These are phyloP conservation scores for Taphrina pruni DNA, from an alignment of 1,139 yeast species.

Conservation along the genomic window DNA sequence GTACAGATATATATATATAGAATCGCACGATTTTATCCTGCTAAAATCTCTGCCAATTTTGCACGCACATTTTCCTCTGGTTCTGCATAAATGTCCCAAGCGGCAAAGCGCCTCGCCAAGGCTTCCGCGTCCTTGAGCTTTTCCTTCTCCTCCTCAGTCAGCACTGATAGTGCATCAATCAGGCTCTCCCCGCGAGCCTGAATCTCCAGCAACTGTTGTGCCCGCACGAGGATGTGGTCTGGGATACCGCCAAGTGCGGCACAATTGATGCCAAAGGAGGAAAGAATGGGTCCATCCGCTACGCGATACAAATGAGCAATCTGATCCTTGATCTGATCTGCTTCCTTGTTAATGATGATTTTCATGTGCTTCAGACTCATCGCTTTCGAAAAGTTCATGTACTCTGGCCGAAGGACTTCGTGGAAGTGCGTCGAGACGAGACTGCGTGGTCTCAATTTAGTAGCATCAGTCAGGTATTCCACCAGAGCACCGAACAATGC, in stretches of 20 bases:
- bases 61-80: constrained; percentile 1
- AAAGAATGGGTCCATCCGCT: constrained; percentile 45
- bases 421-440: constrained; percentile 56
- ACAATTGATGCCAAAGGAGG: constrained; percentile 48
- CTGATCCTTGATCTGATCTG: constrained; percentile 18
- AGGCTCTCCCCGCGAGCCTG: constrained; percentile 47
- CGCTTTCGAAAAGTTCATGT: background rate
- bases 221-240: constrained; percentile 44
- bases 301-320: constrained; percentile 47
- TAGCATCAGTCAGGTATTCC: constrained; percentile 50
- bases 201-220: constrained; percentile 45
- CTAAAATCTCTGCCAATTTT: constrained; percentile 13
- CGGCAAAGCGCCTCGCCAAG: constrained; percentile 43
- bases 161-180: constrained; percentile 42
- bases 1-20: background rate
- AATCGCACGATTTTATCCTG: background rate
- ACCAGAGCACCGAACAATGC: constrained; percentile 56
- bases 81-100: constrained; percentile 42
- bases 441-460: constrained; percentile 49
- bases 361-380: constrained; percentile 46
- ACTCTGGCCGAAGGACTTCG: constrained; percentile 47
- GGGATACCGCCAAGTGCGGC: constrained; percentile 48
- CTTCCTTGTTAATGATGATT: constrained; percentile 44
- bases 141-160: constrained; percentile 44
- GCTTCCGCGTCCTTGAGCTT: constrained; percentile 45